Evolutionary conservation across 306 rosid species (phyloP).

Genomic region (Prunus persica): Prunus_persica_NCBIv2 NC_034011.1:20688001-20688500

Average conservation of each 20-base stretch:
- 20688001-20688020: constrained; percentile 22
- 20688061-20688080: background rate
- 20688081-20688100: constrained; percentile 13
- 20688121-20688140: constrained; percentile 5
- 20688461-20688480: constrained; percentile 77
- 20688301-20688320: too few relatives aligned
- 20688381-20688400: constrained; percentile 50
- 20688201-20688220: constrained; percentile 59
- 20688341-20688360: constrained; percentile 34
- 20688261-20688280: too few relatives aligned
- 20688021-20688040: constrained; percentile 12
- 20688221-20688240: too few relatives aligned
- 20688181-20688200: constrained; percentile 79
- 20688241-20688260: too few relatives aligned
- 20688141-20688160: constrained; percentile 72
- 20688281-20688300: too few relatives aligned
- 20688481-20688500: background rate
- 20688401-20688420: constrained; percentile 58
- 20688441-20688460: constrained; percentile 81
- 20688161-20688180: constrained; percentile 83
- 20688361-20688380: constrained; percentile 24
- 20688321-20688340: too few relatives aligned
- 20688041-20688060: constrained; percentile 13
- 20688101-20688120: constrained; percentile 9
- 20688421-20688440: constrained; percentile 77